Percentiles rank a stretch among this genome's conserved stretches.
phyloP scores from a whole-genome alignment of 2,329 filamentous ascomycete genomes.

The Byssothecium circinans region DNA sequence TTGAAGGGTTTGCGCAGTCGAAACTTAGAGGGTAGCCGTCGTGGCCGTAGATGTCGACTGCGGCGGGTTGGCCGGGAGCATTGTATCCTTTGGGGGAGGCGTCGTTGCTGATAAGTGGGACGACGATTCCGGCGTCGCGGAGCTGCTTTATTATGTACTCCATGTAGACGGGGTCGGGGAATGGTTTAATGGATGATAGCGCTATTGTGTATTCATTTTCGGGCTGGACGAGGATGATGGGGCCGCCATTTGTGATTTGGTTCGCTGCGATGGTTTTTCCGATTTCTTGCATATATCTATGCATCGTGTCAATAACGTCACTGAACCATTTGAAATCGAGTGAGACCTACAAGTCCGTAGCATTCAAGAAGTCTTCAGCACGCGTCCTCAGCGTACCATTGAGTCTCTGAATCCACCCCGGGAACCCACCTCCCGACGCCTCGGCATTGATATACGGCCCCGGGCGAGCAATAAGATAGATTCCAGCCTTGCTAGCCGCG shows the following conservation, averaged over 20 bases:
- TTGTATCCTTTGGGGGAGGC: constrained; percentile 63
- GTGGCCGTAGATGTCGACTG: constrained; percentile 67
- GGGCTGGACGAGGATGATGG: constrained; percentile 75
- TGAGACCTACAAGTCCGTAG: constrained; percentile 63
- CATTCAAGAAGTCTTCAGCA: constrained; percentile 62
- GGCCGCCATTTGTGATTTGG: constrained; percentile 82
- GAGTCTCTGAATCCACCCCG: constrained; percentile 75
- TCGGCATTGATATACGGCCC: constrained; percentile 82
- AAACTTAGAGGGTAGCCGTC: constrained; percentile 66
- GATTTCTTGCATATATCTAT: constrained; percentile 63
- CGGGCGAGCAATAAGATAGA: constrained; percentile 72
- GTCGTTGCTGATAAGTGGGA: constrained; percentile 78
- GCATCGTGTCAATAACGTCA: background rate
- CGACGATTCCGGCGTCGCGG: constrained; percentile 67
- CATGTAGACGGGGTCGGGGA: constrained; percentile 70
- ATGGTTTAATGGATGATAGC: constrained; percentile 52
- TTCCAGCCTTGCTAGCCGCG: constrained; percentile 70
- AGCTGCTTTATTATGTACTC: constrained; percentile 70
- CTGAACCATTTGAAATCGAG: background rate
- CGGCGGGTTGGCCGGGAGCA: constrained; percentile 61
- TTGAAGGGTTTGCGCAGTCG: constrained; percentile 62
- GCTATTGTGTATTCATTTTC: constrained; percentile 76
- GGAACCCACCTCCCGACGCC: constrained; percentile 73
- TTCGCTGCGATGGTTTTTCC: constrained; percentile 68
- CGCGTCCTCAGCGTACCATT: constrained; percentile 65